phyloP scores from a whole-genome alignment of 768 basidiomycete species.

The Phanerochaete carnosa region DNA sequence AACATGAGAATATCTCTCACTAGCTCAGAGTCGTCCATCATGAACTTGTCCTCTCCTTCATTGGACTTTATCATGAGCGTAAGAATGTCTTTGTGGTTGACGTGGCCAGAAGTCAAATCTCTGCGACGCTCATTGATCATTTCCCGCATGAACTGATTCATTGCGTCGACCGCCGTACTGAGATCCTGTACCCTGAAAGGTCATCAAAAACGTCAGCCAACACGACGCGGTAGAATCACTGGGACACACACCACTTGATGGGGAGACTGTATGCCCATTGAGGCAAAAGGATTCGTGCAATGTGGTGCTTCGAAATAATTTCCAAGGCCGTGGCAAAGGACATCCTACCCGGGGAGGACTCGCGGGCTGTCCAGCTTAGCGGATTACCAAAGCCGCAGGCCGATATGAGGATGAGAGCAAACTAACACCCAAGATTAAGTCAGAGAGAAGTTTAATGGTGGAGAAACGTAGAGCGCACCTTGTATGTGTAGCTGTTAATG shows the following conservation, averaged over 20 bases:
- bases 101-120: not conserved
- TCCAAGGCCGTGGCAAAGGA: not conserved
- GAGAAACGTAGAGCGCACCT: not conserved
- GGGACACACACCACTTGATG: not conserved
- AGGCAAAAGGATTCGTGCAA: not conserved
- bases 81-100: not conserved
- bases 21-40: not conserved
- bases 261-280: constrained; percentile 1
- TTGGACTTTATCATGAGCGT: constrained; percentile 3
- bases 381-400: constrained; percentile 4
- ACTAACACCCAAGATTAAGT: not conserved
- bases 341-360: not conserved
- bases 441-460: not conserved
- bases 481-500: not conserved
- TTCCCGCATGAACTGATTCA: not conserved
- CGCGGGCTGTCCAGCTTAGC: not conserved
- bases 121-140: not conserved
- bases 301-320: not conserved
- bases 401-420: not conserved
- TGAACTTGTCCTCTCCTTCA: constrained; percentile 2
- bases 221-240: not conserved
- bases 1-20: not conserved
- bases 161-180: not conserved
- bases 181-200: not conserved
- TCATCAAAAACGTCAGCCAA: not conserved